Percentiles rank a stretch among this genome's conserved stretches.
Evolutionary conservation across 2,329 filamentous ascomycete species (phyloP).

Genomic region (Clonostachys sp.): DNA sequence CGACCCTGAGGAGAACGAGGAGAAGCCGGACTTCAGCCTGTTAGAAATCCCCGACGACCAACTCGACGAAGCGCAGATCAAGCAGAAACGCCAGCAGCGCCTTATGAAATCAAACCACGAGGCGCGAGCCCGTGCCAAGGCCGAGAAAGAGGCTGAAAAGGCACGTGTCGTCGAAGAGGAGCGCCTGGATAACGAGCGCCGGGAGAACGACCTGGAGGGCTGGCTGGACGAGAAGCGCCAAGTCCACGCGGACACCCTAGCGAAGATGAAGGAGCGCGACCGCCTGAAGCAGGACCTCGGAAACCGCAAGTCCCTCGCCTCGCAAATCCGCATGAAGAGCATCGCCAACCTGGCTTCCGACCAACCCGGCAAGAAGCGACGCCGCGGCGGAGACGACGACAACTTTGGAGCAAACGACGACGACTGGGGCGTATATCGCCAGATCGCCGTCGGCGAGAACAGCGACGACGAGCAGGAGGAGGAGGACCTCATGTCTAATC

Average conservation of each 20-base stretch:
- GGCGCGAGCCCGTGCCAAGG: constrained; percentile 87
- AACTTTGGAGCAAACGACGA: constrained; percentile 96
- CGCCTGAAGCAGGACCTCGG: constrained; percentile 90
- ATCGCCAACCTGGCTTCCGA: constrained; percentile 95
- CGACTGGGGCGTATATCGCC: constrained; percentile 96
- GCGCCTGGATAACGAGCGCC: constrained; percentile 74
- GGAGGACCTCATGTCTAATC: constrained; percentile 70
- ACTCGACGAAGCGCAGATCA: constrained; percentile 84
- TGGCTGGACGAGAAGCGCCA: constrained; percentile 83
- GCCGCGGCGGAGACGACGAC: constrained; percentile 87
- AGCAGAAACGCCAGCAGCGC: constrained; percentile 88
- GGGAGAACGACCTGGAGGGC: constrained; percentile 76
- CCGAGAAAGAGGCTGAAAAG: constrained; percentile 91
- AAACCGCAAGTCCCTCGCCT: constrained; percentile 93
- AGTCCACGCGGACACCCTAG: constrained; percentile 64
- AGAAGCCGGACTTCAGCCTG: constrained; percentile 76
- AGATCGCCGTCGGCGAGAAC: constrained; percentile 77
- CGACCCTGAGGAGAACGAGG: constrained; percentile 73
- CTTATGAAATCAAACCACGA: constrained; percentile 94
- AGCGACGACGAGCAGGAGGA: constrained; percentile 92
- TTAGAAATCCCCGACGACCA: constrained; percentile 88
- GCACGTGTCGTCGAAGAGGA: constrained; percentile 79
- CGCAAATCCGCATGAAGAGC: constrained; percentile 96
- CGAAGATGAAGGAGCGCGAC: constrained; percentile 90
- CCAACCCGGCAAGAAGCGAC: constrained; percentile 75